Evolutionary conservation across 2,329 filamentous ascomycete genomes (phyloP).

Genomic region (Exophiala calicioides): DNA sequence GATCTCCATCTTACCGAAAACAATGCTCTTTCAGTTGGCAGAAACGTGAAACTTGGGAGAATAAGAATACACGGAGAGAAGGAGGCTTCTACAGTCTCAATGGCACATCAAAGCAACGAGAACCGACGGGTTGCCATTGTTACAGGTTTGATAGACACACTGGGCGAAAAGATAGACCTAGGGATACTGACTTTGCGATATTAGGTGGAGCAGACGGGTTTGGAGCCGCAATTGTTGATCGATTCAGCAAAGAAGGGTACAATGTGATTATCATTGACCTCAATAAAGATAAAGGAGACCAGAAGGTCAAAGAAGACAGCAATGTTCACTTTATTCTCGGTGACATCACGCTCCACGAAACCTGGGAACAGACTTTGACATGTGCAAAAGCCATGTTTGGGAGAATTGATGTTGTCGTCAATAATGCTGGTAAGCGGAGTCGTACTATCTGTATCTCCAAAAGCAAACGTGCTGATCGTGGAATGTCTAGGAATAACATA

Average conservation of each 20-base stretch:
- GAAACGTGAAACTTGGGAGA: too few relatives aligned
- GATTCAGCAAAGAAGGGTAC: slow-evolving; percentile 3
- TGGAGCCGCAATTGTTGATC: slow-evolving; percentile 8
- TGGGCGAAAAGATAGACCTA: background rate
- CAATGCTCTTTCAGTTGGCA: too few relatives aligned
- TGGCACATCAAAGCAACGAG: too few relatives aligned
- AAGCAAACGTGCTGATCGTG: background rate
- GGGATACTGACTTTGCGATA: slow-evolving; percentile 5
- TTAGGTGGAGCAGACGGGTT: slow-evolving; percentile 6
- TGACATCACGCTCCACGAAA: slow-evolving; percentile 1
- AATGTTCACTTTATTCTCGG: slow-evolving; percentile 2
- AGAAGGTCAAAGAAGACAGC: slow-evolving; percentile 2
- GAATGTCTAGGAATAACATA: slow-evolving; percentile 6
- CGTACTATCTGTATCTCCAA: background rate
- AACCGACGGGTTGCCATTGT: slow-evolving; percentile 5
- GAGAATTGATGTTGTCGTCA: slow-evolving; percentile 27
- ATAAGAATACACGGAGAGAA: too few relatives aligned
- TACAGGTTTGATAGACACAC: background rate
- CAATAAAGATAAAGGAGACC: slow-evolving; percentile 3
- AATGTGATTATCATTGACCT: slow-evolving; percentile 5
- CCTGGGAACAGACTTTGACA: slow-evolving; percentile 2
- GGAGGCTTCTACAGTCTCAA: too few relatives aligned
- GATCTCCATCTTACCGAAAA: too few relatives aligned
- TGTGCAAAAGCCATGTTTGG: slow-evolving; percentile 5
- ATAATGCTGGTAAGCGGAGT: slow-evolving; percentile 21